Percentiles rank a stretch among this genome's conserved stretches.
These are phyloP conservation scores for Kalanchoe fedtschenkoi DNA, from an alignment of 164 flowering plant genomes.

Conservation along the genomic window DNA sequence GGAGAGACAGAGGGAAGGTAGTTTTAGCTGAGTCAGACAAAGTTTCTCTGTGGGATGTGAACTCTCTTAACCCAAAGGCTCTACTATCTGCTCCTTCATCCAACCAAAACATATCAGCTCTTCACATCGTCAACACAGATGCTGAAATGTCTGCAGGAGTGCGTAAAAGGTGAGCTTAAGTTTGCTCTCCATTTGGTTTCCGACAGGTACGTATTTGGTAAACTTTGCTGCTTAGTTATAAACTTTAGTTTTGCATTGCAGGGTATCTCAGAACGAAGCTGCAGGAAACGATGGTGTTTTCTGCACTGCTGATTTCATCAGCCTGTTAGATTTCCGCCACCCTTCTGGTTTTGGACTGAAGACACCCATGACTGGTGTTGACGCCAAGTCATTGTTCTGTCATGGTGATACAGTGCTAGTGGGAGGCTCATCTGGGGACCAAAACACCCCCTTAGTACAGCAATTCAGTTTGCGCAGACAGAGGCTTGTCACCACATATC, in stretches of 20 bases:
- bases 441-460: conserved; percentile 40
- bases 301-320: conserved; percentile 70
- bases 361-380: conserved; percentile 55
- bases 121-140: conserved; percentile 84
- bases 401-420: conserved; percentile 77
- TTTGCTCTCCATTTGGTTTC: background rate
- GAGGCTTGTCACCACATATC: conserved; percentile 42
- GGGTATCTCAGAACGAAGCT: conserved; percentile 75
- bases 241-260: conserved; percentile 24
- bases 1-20: conserved; percentile 89
- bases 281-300: conserved; percentile 94
- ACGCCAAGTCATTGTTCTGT: conserved; percentile 54
- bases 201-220: background rate
- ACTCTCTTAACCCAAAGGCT: conserved; percentile 54
- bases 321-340: conserved; percentile 71
- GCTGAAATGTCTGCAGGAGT: conserved; percentile 92
- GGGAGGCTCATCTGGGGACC: conserved; percentile 38
- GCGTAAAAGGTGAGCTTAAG: conserved; percentile 61
- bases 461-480: conserved; percentile 76
- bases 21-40: conserved; percentile 70
- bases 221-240: background rate
- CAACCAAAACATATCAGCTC: conserved; percentile 67
- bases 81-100: conserved; percentile 41
- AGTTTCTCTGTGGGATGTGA: conserved; percentile 86
- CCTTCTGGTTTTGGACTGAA: conserved; percentile 79